Evolutionary conservation across 177 flowering plant species (phyloP).

Genomic region (Vitis hybrid): DNA sequence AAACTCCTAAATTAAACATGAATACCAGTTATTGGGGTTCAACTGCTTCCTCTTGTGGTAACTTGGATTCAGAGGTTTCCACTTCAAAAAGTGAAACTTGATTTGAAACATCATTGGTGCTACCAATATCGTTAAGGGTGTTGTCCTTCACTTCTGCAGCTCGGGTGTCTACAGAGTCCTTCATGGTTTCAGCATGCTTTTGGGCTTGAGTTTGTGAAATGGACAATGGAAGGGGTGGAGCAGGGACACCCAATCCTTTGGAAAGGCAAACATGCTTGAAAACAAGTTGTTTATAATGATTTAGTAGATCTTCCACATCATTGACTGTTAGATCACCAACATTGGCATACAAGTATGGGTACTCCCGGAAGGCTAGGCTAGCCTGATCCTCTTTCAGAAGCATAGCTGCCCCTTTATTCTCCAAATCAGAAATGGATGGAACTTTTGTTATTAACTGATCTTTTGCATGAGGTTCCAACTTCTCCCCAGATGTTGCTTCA

Average conservation of each 20-base stretch:
- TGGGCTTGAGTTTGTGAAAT: slow-evolving; percentile 24
- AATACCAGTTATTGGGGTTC: slow-evolving; percentile 5
- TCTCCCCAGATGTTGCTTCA: slow-evolving; percentile 23
- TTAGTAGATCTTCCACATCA: slow-evolving; percentile 64
- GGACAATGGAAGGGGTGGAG: slow-evolving; percentile 22
- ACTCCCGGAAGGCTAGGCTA: slow-evolving; percentile 42
- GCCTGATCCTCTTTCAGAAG: slow-evolving; percentile 64
- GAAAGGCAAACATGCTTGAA: slow-evolving; percentile 68
- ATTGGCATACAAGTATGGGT: slow-evolving; percentile 56
- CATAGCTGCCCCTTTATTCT: slow-evolving; percentile 70
- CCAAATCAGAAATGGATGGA: slow-evolving; percentile 75
- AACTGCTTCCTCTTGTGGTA: slow-evolving; percentile 21
- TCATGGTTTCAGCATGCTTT: slow-evolving; percentile 3
- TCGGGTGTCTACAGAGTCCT: slow-evolving; percentile 21
- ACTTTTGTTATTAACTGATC: slow-evolving; percentile 28
- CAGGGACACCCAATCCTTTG: slow-evolving; percentile 53
- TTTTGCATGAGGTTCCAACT: slow-evolving; percentile 24
- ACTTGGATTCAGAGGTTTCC: slow-evolving; percentile 24
- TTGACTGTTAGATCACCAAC: slow-evolving; percentile 60
- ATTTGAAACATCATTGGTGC: slow-evolving; percentile 13
- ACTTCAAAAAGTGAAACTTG: slow-evolving; percentile 11
- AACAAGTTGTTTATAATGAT: slow-evolving; percentile 62
- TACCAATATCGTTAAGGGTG: slow-evolving; percentile 8
- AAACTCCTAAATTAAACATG: too few species aligned
- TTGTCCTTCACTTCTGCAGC: slow-evolving; percentile 9